Evolutionary conservation across 1,139 yeast species (phyloP).

Genomic region (Yamadazyma friedrichii): DNA sequence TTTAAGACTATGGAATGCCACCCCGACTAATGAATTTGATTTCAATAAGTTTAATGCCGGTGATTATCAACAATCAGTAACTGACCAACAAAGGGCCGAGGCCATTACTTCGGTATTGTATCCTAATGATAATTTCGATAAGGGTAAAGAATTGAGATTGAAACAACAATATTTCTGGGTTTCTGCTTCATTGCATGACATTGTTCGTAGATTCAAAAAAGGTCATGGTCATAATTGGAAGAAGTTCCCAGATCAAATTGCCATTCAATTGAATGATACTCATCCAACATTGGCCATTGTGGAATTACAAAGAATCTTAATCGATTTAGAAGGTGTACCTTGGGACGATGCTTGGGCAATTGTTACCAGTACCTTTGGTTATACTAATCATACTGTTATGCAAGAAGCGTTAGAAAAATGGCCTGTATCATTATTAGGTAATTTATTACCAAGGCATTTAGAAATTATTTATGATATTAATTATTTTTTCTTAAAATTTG

Average conservation of each 20-base stretch:
- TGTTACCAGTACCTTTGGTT: slow-evolving; percentile 80
- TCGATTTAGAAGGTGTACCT: slow-evolving; percentile 75
- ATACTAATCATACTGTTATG: slow-evolving; percentile 94
- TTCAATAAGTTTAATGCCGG: slow-evolving; percentile 90
- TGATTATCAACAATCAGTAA: slow-evolving; percentile 83
- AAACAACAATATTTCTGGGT: slow-evolving; percentile 98
- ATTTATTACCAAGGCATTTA: slow-evolving; percentile 84
- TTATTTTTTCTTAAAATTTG: slow-evolving; percentile 71
- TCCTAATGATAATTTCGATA: slow-evolving; percentile 89
- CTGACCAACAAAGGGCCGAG: slow-evolving; percentile 84
- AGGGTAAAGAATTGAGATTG: slow-evolving; percentile 88
- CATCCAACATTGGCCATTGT: slow-evolving; percentile 93
- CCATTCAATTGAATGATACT: slow-evolving; percentile 92
- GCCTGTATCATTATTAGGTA: slow-evolving; percentile 82
- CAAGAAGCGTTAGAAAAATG: slow-evolving; percentile 94
- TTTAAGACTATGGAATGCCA: slow-evolving; percentile 86
- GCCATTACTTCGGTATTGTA: slow-evolving; percentile 88
- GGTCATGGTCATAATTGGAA: slow-evolving; percentile 68
- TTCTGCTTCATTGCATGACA: slow-evolving; percentile 88
- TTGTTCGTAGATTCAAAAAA: slow-evolving; percentile 86
- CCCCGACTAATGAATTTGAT: slow-evolving; percentile 90
- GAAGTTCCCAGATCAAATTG: slow-evolving; percentile 81
- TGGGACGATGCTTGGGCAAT: slow-evolving; percentile 89
- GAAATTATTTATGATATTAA: slow-evolving; percentile 89
- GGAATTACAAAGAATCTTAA: slow-evolving; percentile 81